phyloP scores from a whole-genome alignment of 176 grass and related monocot species.

The Carex scoparia region DNA sequence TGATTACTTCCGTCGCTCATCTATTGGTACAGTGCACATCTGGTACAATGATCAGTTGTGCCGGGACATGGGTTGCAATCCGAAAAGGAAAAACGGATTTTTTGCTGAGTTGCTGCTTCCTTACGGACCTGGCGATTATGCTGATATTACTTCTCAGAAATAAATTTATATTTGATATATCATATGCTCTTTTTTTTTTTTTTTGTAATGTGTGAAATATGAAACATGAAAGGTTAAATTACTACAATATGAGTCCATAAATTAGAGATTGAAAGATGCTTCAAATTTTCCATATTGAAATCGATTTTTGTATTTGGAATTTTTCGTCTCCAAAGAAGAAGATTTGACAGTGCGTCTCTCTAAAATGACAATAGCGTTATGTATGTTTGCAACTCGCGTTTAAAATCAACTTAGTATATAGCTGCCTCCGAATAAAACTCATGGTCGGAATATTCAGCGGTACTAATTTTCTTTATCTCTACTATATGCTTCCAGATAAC shows the following conservation, averaged over 20 bases:
- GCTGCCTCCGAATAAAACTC: no score
- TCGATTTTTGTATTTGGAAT: not conserved
- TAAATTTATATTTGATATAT: not conserved
- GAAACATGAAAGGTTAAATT: not conserved
- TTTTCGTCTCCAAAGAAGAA: not conserved
- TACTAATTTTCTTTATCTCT: no score
- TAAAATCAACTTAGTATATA: no score
- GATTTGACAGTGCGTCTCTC: not conserved
- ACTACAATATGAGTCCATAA: not conserved
- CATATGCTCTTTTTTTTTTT: no score
- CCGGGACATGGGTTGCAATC: constrained; percentile 50
- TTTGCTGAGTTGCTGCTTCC: constrained; percentile 32
- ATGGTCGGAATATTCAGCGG: no score
- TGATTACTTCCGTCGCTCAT: constrained; percentile 38
- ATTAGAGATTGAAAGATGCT: not conserved
- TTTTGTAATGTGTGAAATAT: not conserved
- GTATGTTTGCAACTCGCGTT: no score
- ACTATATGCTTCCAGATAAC: no score
- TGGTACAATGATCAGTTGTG: constrained; percentile 67
- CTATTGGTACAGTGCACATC: constrained; percentile 33
- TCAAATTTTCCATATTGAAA: not conserved
- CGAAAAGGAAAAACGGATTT: constrained; percentile 44
- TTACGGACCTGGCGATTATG: constrained; percentile 44
- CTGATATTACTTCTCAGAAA: constrained; percentile 32
- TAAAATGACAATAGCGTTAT: no score